phyloP scores from a whole-genome alignment of 2,329 filamentous ascomycete genomes.

The Chrysosporium queenslandicum region DNA sequence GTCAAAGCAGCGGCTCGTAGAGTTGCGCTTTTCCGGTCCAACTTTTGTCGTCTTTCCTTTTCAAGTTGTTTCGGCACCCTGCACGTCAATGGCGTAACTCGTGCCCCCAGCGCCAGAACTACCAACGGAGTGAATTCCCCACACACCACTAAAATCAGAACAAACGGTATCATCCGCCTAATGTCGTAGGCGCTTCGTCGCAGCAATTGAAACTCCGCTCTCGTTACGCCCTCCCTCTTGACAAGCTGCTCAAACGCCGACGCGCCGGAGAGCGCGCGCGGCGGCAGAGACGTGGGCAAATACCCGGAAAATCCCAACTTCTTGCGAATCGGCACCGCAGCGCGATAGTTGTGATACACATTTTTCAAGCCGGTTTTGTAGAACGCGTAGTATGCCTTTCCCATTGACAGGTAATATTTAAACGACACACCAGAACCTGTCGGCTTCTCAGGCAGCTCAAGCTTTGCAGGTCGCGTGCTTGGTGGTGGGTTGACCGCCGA shows the following conservation, averaged over 20 bases:
- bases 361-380: slow-evolving; percentile 77
- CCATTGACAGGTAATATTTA: slow-evolving; percentile 40
- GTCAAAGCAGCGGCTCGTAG: slow-evolving; percentile 16
- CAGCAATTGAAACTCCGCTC: slow-evolving; percentile 62
- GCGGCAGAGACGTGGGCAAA: slow-evolving; percentile 25
- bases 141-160: slow-evolving; percentile 61
- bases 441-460: slow-evolving; percentile 50
- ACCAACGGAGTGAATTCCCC: slow-evolving; percentile 81
- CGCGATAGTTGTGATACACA: slow-evolving; percentile 55
- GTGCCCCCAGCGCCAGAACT: slow-evolving; percentile 58
- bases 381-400: slow-evolving; percentile 69
- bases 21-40: slow-evolving; percentile 34
- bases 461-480: slow-evolving; percentile 51
- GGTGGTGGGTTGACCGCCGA: slow-evolving; percentile 17
- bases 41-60: slow-evolving; percentile 43
- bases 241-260: neutral
- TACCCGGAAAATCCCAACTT: slow-evolving; percentile 25
- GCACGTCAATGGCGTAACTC: slow-evolving; percentile 68
- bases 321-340: slow-evolving; percentile 26
- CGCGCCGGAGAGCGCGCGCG: slow-evolving; percentile 8
- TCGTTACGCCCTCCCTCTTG: slow-evolving; percentile 36
- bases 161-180: slow-evolving; percentile 68
- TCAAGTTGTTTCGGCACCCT: slow-evolving; percentile 67
- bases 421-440: slow-evolving; percentile 31
- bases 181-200: slow-evolving; percentile 61